These are phyloP conservation scores for Myxozyma sirexii DNA, from an alignment of 805 yeast genomes.

Conservation along the genomic window DNA sequence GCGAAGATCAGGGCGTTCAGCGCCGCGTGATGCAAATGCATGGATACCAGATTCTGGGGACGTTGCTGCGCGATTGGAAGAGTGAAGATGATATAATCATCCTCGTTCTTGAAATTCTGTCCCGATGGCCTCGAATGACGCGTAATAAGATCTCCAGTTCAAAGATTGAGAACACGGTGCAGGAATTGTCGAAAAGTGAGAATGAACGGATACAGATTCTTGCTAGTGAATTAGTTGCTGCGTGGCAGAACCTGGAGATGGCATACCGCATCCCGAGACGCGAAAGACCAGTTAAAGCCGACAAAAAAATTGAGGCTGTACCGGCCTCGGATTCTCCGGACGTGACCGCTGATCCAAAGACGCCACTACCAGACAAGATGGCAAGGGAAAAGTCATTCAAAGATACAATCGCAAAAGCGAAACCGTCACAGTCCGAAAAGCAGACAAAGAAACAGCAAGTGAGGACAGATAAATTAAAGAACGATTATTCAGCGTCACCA, in stretches of 20 bases:
- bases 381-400: no score
- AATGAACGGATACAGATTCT: slow-evolving; percentile 43
- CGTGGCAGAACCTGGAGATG: slow-evolving; percentile 75
- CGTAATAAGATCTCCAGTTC: slow-evolving; percentile 76
- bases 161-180: slow-evolving; percentile 67
- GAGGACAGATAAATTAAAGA: not conserved
- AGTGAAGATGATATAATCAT: slow-evolving; percentile 49
- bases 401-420: no score
- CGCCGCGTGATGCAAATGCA: slow-evolving; percentile 71
- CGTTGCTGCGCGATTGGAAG: slow-evolving; percentile 52
- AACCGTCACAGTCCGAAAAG: not conserved
- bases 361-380: not conserved
- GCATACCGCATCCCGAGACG: slow-evolving; percentile 84
- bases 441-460: not conserved
- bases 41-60: slow-evolving; percentile 79
- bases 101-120: slow-evolving; percentile 60
- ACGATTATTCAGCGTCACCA: not conserved
- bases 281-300: slow-evolving; percentile 35
- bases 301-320: not conserved
- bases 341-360: not conserved
- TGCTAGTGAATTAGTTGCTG: slow-evolving; percentile 54
- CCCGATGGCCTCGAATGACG: slow-evolving; percentile 70
- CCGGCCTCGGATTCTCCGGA: not conserved
- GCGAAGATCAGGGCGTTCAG: slow-evolving; percentile 55
- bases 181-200: slow-evolving; percentile 44